Evolutionary conservation across 208 protist genomes (phyloP), one percentile per base, ranked within the genome.

Genomic region (Trypanosomatidae sp.): DNA sequence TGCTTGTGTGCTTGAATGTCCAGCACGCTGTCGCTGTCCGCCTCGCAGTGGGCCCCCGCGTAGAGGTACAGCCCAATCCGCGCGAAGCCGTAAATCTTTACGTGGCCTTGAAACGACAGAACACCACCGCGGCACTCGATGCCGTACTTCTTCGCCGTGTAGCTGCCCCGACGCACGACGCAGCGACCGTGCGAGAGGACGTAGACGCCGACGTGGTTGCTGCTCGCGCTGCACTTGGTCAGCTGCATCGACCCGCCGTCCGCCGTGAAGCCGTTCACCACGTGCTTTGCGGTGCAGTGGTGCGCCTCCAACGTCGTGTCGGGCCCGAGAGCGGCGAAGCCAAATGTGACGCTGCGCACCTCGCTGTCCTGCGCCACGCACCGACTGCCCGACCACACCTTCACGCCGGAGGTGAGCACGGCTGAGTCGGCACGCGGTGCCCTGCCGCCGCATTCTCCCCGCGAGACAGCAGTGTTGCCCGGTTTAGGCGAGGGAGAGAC

Each of bases 261-360:
- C 5, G 88, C 75, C 55, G 81, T 87, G 77, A 92, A 93, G 62
- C 91, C 91, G 74, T 92, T 92, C 9, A 84, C 76, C 58, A 89
- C 80, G 66, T 89, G 79, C 62, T 85, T 84, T 19, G 86, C 82
- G 3, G 70, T 77, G 73, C 85, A 91, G 74, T 82, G 77, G 62
- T 79, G 74, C 5, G 85, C 90, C 22, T 92, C 79, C 28, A 94
- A 59, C 25, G 62, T 47, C 22, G 90, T 81, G 3, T 81, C 83
- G 1, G 90, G 85, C 5, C 88, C 90, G 68, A 92, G 83, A 33
- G 83, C 85, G 36, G 85, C 90, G 60, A 89, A 89, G 15, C 86
- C 90, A 69, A 90, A 95, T 4, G 80, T 88, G 30, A 79, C 81
- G 67, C 81, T 73, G 41, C 81, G 87, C 22, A 92, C 83, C 60